Base-by-base conservation (phyloP, 495 filamentous ascomycete genomes). In the Amorphotheca resinae region DNA sequence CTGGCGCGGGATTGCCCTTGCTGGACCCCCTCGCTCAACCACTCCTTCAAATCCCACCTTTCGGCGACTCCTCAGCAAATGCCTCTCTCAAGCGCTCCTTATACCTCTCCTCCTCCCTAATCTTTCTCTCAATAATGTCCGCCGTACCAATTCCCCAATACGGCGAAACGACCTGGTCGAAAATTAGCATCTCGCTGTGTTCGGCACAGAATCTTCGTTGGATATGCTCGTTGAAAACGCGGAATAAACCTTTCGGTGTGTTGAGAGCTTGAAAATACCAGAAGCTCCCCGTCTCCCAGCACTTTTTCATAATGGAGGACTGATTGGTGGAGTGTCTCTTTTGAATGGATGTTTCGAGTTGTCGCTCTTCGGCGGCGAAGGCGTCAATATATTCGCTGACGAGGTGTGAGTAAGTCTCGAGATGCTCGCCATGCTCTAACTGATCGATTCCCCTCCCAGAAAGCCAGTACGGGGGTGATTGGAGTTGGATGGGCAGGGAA, bases 391-490 rank as follows among this genome's bases (percentile, higher is more conserved):
- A 48, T n/a, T 48, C 38, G 16, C 28, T 12, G 23, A 30, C 31
- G 15, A 20, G 22, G 9, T 37, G 26, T 11, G 30, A 11, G 20
- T 23, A 43, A 17, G 7, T 31, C 20, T 42, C 7, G 17, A 42
- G 39, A 2, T 38, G 9, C 2, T 38, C 31, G n/a, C n/a, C n/a
- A 22, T 26, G 23, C 7, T 32, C 38, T 26, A 63, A 32, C 2
- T 45, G 12, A 44, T 63, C 60, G 0, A 57, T 41, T 18, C 45
- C 22, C 21, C 52, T 17, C 25, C 48, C 54, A 9, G 57, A 53
- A n/a, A 65, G 30, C 62, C 60, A 65, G 32, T 50, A 46, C 15
- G 58, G 58, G 41, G 61, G 54, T 33, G 44, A 43, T 6, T 59
- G 42, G 48, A 60, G 56, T 43, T 65, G 55, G 7, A 56, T 48